phyloP scores from a whole-genome alignment of 2,329 filamentous ascomycete genomes.

The Paecilomyces fulvus region DNA sequence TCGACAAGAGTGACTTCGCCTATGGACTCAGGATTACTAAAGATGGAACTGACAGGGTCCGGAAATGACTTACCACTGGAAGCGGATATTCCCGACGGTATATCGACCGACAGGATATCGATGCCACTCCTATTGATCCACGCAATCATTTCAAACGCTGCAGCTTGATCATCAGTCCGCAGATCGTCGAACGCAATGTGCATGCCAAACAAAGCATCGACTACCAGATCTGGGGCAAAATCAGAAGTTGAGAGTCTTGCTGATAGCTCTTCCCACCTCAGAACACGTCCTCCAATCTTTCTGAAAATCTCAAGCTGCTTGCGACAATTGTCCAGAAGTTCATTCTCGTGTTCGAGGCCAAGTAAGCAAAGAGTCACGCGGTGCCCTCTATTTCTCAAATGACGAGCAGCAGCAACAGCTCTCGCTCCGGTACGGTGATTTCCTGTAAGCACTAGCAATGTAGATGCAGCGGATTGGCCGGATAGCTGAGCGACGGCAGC shows the following conservation, averaged over 20 bases:
- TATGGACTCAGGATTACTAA: slow-evolving; percentile 14
- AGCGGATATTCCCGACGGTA: slow-evolving; percentile 81
- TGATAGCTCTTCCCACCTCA: slow-evolving; percentile 52
- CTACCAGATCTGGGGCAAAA: slow-evolving; percentile 66
- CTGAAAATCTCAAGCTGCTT: slow-evolving; percentile 78
- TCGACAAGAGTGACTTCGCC: slow-evolving; percentile 54
- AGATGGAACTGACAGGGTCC: slow-evolving; percentile 15
- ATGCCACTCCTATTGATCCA: slow-evolving; percentile 88
- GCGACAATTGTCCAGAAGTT: slow-evolving; percentile 69
- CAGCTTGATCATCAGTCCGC: slow-evolving; percentile 70
- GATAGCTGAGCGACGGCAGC: slow-evolving; percentile 62
- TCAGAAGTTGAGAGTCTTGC: slow-evolving; percentile 44
- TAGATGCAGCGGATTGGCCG: slow-evolving; percentile 43
- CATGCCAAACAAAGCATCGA: slow-evolving; percentile 81
- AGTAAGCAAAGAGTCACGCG: slow-evolving; percentile 77
- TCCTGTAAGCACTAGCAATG: slow-evolving; percentile 76
- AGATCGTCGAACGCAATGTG: slow-evolving; percentile 85
- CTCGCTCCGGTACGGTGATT: slow-evolving; percentile 85
- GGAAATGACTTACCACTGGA: slow-evolving; percentile 59
- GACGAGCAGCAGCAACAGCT: slow-evolving; percentile 75
- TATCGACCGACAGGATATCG: slow-evolving; percentile 76
- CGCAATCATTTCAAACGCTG: slow-evolving; percentile 80
- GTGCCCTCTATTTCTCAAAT: slow-evolving; percentile 74
- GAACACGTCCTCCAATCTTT: slow-evolving; percentile 69
- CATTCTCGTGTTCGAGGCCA: slow-evolving; percentile 72